Evolutionary conservation across 2,329 filamentous ascomycete genomes (phyloP).

Genomic region (Talaromyces sp.): DNA sequence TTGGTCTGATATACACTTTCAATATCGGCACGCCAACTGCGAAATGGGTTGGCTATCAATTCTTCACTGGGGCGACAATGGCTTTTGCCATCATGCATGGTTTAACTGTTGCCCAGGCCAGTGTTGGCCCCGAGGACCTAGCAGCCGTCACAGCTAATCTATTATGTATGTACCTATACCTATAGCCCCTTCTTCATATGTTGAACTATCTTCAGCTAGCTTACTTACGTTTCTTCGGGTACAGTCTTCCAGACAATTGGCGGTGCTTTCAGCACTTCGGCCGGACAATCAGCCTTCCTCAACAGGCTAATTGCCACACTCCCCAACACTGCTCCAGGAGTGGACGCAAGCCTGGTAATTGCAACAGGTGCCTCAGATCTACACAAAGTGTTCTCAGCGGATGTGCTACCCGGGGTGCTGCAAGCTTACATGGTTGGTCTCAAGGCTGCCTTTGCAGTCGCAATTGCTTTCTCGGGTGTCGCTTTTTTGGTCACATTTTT

Average conservation of each 20-base stretch:
- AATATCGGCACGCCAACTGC: conserved; percentile 19
- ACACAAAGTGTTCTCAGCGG: neutral
- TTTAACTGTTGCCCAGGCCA: conserved; percentile 21
- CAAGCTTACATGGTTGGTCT: too few species aligned
- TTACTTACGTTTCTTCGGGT: too few species aligned
- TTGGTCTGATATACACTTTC: conserved; percentile 30
- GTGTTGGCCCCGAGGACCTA: conserved; percentile 23
- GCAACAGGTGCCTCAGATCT: neutral
- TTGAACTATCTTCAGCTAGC: too few species aligned
- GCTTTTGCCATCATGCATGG: conserved; percentile 19
- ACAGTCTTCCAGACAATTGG: neutral
- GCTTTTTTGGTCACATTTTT: neutral
- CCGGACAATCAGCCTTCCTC: neutral
- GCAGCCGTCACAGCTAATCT: conserved; percentile 21
- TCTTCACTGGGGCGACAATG: conserved; percentile 17
- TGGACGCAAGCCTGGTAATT: neutral
- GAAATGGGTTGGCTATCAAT: conserved; percentile 24
- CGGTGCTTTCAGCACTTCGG: neutral
- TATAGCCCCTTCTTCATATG: too few species aligned
- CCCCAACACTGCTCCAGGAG: neutral
- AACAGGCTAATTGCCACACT: neutral
- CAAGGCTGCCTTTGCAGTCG: too few species aligned
- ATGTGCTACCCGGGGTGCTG: too few species aligned
- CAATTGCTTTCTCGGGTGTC: too few species aligned
- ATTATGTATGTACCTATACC: too few species aligned